Conservation (phyloP, 345 rosid species). For the Lumnitzera littorea region DNA sequence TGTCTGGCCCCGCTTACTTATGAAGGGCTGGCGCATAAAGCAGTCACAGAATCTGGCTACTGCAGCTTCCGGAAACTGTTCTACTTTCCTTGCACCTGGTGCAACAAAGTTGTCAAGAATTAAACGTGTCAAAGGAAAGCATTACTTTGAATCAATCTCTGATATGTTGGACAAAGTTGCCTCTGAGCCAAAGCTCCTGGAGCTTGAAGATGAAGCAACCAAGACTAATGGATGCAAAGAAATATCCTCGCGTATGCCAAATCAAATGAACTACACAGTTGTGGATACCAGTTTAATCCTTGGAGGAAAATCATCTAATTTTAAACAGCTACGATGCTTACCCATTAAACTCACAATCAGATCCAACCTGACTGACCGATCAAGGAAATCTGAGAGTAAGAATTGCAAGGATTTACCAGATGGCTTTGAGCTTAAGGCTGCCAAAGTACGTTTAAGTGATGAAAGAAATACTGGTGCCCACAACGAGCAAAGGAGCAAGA, state of each 20-base stretch:
- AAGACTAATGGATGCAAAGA: constrained; percentile 13
- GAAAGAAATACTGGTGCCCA: constrained; percentile 14
- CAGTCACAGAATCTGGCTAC: constrained; percentile 34
- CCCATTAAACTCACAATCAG: constrained; percentile 18
- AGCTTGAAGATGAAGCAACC: constrained; percentile 26
- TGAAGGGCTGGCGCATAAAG: constrained; percentile 88
- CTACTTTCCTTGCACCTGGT: constrained; percentile 68
- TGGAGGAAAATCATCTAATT: constrained; percentile 27
- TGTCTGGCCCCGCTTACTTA: constrained; percentile 84
- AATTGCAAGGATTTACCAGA: constrained; percentile 14
- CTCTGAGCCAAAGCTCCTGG: constrained; percentile 43
- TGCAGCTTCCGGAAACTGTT: constrained; percentile 29
- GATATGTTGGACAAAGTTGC: constrained; percentile 54
- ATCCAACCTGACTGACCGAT: constrained; percentile 4
- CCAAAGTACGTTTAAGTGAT: constrained; percentile 16
- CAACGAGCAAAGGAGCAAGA: constrained; percentile 8
- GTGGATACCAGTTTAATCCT: constrained; percentile 37
- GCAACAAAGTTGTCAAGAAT: constrained; percentile 53
- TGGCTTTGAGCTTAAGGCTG: constrained; percentile 16
- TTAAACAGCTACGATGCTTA: constrained; percentile 35
- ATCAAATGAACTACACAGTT: constrained; percentile 26
- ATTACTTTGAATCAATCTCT: constrained; percentile 60
- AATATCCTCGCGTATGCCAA: constrained; percentile 9
- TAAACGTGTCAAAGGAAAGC: constrained; percentile 54
- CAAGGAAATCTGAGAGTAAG: constrained; percentile 9